Percentiles rank a stretch among this genome's conserved stretches.
phyloP scores from a whole-genome alignment of 202 grass and related monocot species.

The Eragrostis tef region DNA sequence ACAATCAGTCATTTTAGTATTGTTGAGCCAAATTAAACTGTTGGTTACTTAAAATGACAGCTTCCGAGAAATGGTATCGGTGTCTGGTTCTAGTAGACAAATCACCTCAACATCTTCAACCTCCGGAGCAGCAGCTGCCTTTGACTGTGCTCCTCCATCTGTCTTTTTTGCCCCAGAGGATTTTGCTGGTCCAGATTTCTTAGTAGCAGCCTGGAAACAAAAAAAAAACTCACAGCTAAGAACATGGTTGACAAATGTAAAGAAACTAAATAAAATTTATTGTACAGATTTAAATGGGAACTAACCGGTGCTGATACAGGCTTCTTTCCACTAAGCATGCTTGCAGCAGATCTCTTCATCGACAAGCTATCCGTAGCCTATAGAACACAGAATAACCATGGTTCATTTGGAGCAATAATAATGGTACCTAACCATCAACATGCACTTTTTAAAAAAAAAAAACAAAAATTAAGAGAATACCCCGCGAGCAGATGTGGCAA shows the following conservation, averaged over 20 bases:
- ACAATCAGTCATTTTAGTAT: too few relatives aligned
- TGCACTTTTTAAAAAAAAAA: too few relatives aligned
- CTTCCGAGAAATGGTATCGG: neutral
- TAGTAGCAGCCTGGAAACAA: conserved; percentile 59
- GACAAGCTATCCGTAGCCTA: conserved; percentile 69
- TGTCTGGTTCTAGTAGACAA: conserved; percentile 39
- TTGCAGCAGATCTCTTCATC: conserved; percentile 91
- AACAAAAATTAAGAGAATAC: too few relatives aligned
- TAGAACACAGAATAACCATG: conserved; percentile 37
- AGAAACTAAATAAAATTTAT: conserved; percentile 32
- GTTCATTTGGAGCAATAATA: conserved; percentile 7
- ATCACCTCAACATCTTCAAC: conserved; percentile 93
- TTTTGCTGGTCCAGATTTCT: conserved; percentile 78
- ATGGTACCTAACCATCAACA: too few relatives aligned
- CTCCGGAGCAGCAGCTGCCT: conserved; percentile 59
- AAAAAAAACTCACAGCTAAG: conserved; percentile 29
- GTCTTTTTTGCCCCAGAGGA: conserved; percentile 66
- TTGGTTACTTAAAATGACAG: neutral
- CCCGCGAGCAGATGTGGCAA: conserved; percentile 58
- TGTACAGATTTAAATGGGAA: conserved; percentile 46
- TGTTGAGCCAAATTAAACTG: too few relatives aligned
- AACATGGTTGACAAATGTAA: conserved; percentile 37
- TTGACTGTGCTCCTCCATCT: conserved; percentile 69
- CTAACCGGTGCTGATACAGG: conserved; percentile 62
- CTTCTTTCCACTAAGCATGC: conserved; percentile 98